These are phyloP conservation scores for Neofusicoccum sp. DNA, from an alignment of 2,329 filamentous ascomycete genomes.

Conservation along the genomic window DNA sequence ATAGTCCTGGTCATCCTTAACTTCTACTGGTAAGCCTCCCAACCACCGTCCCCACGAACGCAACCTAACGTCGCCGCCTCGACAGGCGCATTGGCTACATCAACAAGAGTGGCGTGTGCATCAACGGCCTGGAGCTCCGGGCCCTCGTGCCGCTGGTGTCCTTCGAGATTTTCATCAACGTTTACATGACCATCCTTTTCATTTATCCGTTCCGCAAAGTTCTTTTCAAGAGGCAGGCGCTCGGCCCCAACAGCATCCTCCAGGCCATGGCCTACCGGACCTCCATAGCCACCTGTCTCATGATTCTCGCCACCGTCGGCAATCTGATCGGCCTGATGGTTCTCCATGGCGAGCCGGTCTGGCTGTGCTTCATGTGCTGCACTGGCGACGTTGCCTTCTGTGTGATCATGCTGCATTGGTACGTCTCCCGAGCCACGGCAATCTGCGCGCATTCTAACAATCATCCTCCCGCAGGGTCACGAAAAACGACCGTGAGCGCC, in stretches of 20 bases:
- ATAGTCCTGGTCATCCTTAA: background rate
- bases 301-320: conserved; percentile 57
- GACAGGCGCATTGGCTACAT: background rate
- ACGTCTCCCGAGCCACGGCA: background rate
- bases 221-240: background rate
- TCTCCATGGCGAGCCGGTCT: conserved; percentile 61
- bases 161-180: conserved; percentile 13
- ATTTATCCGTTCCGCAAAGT: background rate
- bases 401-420: conserved; percentile 61
- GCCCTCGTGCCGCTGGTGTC: background rate
- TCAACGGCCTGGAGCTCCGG: conserved; percentile 9
- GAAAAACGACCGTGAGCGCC: conserved; percentile 11
- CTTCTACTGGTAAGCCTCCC: background rate
- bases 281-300: conserved; percentile 58
- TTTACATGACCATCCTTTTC: conserved; percentile 10
- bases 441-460: background rate
- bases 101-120: background rate
- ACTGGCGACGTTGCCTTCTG: conserved; percentile 64
- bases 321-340: conserved; percentile 60
- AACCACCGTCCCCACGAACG: background rate
- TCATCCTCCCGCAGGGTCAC: background rate
- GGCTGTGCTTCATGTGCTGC: conserved; percentile 65
- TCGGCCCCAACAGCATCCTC: conserved; percentile 39
- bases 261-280: conserved; percentile 57
- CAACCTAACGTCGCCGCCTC: background rate